Conservation (phyloP, 1,139 yeast genomes). For the Candida sp. region DNA sequence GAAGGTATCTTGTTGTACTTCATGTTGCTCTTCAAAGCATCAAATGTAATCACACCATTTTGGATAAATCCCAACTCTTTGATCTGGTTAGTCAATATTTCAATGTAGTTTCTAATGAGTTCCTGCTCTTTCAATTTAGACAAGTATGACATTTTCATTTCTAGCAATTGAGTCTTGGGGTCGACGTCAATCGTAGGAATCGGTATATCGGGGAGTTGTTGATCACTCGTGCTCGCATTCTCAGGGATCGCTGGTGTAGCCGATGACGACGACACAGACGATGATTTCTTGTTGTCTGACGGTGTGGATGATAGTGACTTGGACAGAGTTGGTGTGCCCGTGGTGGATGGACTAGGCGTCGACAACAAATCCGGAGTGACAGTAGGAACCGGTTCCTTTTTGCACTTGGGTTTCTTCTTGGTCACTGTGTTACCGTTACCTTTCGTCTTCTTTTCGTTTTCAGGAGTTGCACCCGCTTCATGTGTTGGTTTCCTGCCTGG, state of each 20-base stretch:
- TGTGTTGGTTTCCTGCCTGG: conserved; percentile 57
- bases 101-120: conserved; percentile 47
- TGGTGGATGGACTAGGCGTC: conserved; percentile 1
- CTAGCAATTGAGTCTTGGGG: conserved; percentile 22
- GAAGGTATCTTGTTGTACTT: conserved; percentile 9
- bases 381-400: conserved; percentile 1
- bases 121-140: conserved; percentile 50
- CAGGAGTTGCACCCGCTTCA: conserved; percentile 12
- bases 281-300: not conserved
- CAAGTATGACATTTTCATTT: conserved; percentile 37
- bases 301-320: conserved; percentile 2
- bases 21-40: conserved; percentile 33
- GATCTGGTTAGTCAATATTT: conserved; percentile 47
- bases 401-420: conserved; percentile 8
- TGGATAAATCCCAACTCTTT: conserved; percentile 50
- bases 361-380: not conserved
- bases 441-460: conserved; percentile 9
- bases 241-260: not conserved
- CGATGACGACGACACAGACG: too few relatives aligned
- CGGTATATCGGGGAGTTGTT: conserved; percentile 10
- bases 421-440: conserved; percentile 3
- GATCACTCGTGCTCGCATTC: too few relatives aligned
- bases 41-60: conserved; percentile 50
- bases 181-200: conserved; percentile 18
- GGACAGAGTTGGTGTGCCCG: not conserved